These are phyloP conservation scores for Phialemoniopsis sp. DNA, from an alignment of 2,329 filamentous ascomycete species.

Conservation along the genomic window DNA sequence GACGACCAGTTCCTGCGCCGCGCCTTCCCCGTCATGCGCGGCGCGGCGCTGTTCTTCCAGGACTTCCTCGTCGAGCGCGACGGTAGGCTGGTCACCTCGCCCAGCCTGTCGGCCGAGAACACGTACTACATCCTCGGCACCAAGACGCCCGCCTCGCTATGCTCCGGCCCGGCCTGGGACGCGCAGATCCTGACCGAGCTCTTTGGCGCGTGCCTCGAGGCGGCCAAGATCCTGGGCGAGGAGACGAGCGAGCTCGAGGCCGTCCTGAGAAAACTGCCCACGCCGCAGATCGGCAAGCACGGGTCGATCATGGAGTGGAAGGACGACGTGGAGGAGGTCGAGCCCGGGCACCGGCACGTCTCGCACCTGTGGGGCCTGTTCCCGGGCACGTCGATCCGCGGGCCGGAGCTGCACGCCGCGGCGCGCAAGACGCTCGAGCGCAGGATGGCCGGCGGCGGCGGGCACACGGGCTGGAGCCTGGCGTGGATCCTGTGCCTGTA, in stretches of 20 bases:
- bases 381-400: slow-evolving; percentile 27
- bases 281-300: slow-evolving; percentile 1
- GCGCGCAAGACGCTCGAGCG: slow-evolving; percentile 4
- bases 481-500: slow-evolving; percentile 37
- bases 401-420: background rate
- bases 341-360: slow-evolving; percentile 35
- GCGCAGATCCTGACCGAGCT: slow-evolving; percentile 6
- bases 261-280: background rate
- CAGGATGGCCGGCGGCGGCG: slow-evolving; percentile 14
- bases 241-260: background rate
- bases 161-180: slow-evolving; percentile 1
- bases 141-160: background rate
- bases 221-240: background rate
- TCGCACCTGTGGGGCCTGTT: slow-evolving; percentile 34
- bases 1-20: slow-evolving; percentile 20
- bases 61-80: slow-evolving; percentile 23
- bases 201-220: background rate
- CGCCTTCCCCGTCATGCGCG: slow-evolving; percentile 21
- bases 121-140: slow-evolving; percentile 11
- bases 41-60: slow-evolving; percentile 20
- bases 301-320: slow-evolving; percentile 6
- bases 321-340: slow-evolving; percentile 18
- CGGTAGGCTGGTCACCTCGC: slow-evolving; percentile 16
- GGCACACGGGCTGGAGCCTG: slow-evolving; percentile 37
- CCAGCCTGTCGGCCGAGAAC: slow-evolving; percentile 20